Percentiles rank a stretch among this genome's conserved stretches.
phyloP scores from a whole-genome alignment of 2,329 filamentous ascomycete species.

The Talaromyces sp. region DNA sequence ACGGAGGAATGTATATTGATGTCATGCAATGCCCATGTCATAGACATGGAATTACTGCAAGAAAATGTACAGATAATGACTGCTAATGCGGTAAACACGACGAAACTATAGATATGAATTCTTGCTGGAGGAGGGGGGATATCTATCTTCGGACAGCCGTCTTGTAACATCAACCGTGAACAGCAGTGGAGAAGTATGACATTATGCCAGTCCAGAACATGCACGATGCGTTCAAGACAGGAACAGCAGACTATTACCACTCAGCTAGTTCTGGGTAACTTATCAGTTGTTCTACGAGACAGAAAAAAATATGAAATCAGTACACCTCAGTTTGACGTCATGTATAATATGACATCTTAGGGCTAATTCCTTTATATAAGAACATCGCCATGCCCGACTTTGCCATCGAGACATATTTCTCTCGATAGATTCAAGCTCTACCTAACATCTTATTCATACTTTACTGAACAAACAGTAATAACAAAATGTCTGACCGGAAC shows the following conservation, averaged over 20 bases:
- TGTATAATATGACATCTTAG: background rate
- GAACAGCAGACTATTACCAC: background rate
- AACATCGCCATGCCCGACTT: background rate
- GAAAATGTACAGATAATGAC: background rate
- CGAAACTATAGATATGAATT: too few species aligned
- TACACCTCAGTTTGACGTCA: slow-evolving; percentile 25
- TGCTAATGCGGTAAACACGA: background rate
- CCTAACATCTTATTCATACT: background rate
- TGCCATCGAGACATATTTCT: background rate
- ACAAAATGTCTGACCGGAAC: slow-evolving; percentile 11
- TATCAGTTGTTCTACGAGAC: background rate
- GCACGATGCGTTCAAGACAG: too few species aligned
- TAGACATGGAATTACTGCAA: background rate
- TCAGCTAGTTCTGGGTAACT: background rate
- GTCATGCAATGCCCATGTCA: background rate
- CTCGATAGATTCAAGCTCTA: background rate
- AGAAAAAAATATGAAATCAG: slow-evolving; percentile 7
- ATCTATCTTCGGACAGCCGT: background rate
- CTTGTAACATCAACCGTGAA: background rate
- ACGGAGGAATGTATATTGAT: background rate
- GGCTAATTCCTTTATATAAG: background rate
- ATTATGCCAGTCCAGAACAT: background rate
- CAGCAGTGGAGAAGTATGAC: background rate
- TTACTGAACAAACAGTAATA: background rate
- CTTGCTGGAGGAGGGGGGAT: too few species aligned